A percentile compares a stretch with the other conserved stretches of the same genome.
Conservation (phyloP, 306 rosid species). For the Corylus americana region DNA sequence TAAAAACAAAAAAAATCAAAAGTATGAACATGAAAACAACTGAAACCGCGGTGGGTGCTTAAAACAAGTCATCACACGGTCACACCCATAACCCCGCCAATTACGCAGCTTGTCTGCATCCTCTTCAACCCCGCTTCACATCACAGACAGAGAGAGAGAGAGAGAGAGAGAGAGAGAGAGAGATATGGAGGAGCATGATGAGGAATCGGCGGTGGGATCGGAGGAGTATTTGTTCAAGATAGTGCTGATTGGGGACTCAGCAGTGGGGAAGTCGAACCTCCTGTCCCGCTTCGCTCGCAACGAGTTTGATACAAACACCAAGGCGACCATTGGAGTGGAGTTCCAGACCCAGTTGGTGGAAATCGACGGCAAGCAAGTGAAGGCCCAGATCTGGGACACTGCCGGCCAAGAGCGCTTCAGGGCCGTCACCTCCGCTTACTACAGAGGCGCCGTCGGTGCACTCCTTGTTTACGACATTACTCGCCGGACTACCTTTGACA, state of each 20-base stretch:
- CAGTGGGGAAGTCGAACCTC: conserved; percentile 88
- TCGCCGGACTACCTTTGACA: conserved; percentile 58
- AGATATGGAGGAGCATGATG: conserved; percentile 1
- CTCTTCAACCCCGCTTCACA: background rate
- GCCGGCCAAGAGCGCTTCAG: conserved; percentile 92
- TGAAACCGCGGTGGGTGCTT: too few relatives aligned
- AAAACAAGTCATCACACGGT: too few relatives aligned
- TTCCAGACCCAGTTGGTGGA: conserved; percentile 81
- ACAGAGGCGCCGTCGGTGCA: conserved; percentile 90
- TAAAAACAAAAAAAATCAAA: too few relatives aligned
- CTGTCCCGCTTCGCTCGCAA: conserved; percentile 77
- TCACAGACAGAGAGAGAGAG: background rate
- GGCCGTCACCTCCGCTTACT: conserved; percentile 93
- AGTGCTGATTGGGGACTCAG: conserved; percentile 87
- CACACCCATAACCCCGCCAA: conserved; percentile 34
- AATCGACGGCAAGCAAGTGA: conserved; percentile 78
- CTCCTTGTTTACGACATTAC: conserved; percentile 83
- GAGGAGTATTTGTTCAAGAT: conserved; percentile 89
- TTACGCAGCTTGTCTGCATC: conserved; percentile 38
- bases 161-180: background rate
- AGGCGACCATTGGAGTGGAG: conserved; percentile 91
- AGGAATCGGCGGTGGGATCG: conserved; percentile 28
- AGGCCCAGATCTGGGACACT: conserved; percentile 99
- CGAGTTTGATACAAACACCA: conserved; percentile 76
- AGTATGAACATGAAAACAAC: too few relatives aligned